Evolutionary conservation across 164 flowering plant genomes (phyloP), one percentile per base, ranked within the genome.

Genomic region (Vitis vinifera): DNA sequence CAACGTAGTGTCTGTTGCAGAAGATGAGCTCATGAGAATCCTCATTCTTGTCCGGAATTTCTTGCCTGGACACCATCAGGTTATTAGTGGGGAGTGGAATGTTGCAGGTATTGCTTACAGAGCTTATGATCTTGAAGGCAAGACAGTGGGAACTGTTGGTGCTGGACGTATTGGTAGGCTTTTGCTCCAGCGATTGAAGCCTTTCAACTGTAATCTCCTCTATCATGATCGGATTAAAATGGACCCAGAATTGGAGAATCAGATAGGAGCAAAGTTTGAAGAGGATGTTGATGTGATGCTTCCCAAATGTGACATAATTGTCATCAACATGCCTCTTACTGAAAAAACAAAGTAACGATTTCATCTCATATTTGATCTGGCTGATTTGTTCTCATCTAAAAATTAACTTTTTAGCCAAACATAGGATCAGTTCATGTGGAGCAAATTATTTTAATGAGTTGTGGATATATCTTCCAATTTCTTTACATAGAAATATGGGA

Each of bases 21-120:
- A 95, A 73, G 98, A 95, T 71, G 99, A 95, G 78, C 91, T 95
- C 15, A 95, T 93, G 99, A 84, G 99, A 73, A 89, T 91, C 68
- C 92, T 95, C 65, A 90, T 95, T 76, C 99, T 95, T 51, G 86
- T 88, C 13, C 84, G 99, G 63, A 95, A 95, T 67, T 95, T 93
- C 78, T 8, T 93, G 56, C 97, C 98, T 59, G 98, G 97, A 27
- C 73, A 95, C 71, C 88, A 89, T 52, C 99, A 95, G 76, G 92
- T 86, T 59, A 78, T 90, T 44, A 81, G 15, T 58, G 98, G 98
- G 61, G 97, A 93, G 1, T 95, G 98, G 99, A 89, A 95, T 77
- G 99, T 95, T 23, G 97, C 99, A 1, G 97, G 82, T 5, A 84
- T 95, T 74, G 87, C 98, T 65, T 63, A 91, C 71, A 83, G 97